phyloP scores from a whole-genome alignment of 2,329 filamentous ascomycete genomes.

The Pyricularia grisea region DNA sequence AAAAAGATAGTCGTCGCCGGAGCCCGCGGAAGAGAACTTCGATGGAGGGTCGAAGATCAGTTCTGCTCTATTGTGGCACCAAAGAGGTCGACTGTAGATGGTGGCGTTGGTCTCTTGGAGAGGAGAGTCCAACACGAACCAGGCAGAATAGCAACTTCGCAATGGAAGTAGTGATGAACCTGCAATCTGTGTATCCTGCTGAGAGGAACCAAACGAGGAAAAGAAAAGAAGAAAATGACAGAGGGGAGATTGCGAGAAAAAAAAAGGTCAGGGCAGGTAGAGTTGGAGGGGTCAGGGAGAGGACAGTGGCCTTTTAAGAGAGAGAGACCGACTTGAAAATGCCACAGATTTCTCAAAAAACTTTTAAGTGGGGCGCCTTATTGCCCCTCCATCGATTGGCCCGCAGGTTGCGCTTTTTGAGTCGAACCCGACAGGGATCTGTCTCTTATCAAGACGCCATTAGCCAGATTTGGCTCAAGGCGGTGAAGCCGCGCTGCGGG shows the following conservation, averaged over 20 bases:
- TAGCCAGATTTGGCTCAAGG: slow-evolving; percentile 5
- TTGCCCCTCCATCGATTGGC: slow-evolving; percentile 7
- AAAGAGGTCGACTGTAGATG: background rate
- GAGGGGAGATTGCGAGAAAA: slow-evolving; percentile 3
- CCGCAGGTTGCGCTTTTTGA: background rate
- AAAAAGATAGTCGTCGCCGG: slow-evolving; percentile 3
- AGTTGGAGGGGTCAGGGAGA: background rate
- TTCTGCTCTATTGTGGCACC: slow-evolving; percentile 3
- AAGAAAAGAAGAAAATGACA: slow-evolving; percentile 3
- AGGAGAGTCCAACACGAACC: background rate
- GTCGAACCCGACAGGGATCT: background rate
- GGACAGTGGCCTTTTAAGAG: slow-evolving; percentile 1
- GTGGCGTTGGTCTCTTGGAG: slow-evolving; percentile 1
- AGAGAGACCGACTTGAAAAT: background rate
- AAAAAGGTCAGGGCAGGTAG: background rate
- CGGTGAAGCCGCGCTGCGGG: slow-evolving; percentile 5
- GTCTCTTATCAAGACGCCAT: background rate
- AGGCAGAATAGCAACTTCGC: background rate
- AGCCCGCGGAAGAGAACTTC: slow-evolving; percentile 5
- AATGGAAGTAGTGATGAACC: slow-evolving; percentile 2
- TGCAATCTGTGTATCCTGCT: slow-evolving; percentile 3
- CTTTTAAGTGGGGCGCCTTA: slow-evolving; percentile 6
- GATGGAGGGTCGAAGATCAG: slow-evolving; percentile 5
- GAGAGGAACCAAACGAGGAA: slow-evolving; percentile 2
- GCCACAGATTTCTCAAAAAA: slow-evolving; percentile 4